Base-by-base conservation (phyloP, 139 green algal species). In the Limnomonas spitsbergensis region DNA sequence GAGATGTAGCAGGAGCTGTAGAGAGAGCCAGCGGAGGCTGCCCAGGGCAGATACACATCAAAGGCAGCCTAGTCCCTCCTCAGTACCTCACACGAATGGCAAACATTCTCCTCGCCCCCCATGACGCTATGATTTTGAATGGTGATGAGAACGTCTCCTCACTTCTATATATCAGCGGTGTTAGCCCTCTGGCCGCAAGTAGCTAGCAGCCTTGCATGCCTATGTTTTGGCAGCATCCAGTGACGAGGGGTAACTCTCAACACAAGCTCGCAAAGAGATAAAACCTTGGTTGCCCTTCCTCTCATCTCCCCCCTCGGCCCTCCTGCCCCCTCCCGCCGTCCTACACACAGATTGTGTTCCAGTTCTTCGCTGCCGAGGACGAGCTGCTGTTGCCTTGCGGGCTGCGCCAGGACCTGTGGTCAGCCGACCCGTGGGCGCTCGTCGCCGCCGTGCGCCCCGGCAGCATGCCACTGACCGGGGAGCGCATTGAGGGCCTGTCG, bases 401-500 rank as follows among this genome's bases (percentile, higher is more conserved):
- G 6, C 3, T 39, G n/a, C n/a, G n/a, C n/a, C n/a, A 72, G 66
- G 68, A 75, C 36, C 40, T 77, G 6, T 77, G 70, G 70, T 54
- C 39, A 7, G n/a, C 36, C 9, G 70, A 77, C 29, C 70, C 70
- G 4, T 77, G 70, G 70, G 40, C 20, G 37, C 40, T 77, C 3
- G 70, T 77, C 4, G 38, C 70, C 7, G 70, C 39, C 4, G 20
- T 14, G 14, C 7, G 70, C 6, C 70, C 70, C n/a, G 38, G 26
- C 4, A 61, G 3, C 38, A 77, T 77, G 36, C 70, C 70, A 29
- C 67, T 74, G 67, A 53, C 36, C 4, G 36, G 36, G 4, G 70
- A 77, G 39, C 70, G 70, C 70, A 36, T 86, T 1, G 78, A 81
- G 6, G 78, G 72, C 2, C 29, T 86, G 68, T 36, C 67, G 4